Evolutionary conservation across 1,284 basidiomycete genomes (phyloP).

Genomic region (Cystobasidium slooffiae): DNA sequence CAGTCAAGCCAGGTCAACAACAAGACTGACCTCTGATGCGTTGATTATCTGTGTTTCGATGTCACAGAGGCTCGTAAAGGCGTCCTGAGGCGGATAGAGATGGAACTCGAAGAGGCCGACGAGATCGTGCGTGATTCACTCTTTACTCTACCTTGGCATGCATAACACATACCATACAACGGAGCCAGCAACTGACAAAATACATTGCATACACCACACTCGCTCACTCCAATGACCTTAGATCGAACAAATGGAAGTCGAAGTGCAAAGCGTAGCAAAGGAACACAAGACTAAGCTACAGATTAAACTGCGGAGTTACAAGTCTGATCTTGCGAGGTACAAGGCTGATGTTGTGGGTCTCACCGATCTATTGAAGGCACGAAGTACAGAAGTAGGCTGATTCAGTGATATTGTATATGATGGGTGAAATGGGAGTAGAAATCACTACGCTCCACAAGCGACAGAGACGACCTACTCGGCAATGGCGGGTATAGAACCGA

Average conservation of each 20-base stretch:
- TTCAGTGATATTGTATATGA: background rate
- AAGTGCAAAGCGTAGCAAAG: conserved; percentile 93
- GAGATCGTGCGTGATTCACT: conserved; percentile 74
- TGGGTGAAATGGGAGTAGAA: conserved; percentile 53
- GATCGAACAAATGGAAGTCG: conserved; percentile 99
- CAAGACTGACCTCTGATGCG: no score
- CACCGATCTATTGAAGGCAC: background rate
- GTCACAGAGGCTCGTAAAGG: conserved; percentile 78
- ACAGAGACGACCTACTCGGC: conserved; percentile 59
- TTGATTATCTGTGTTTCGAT: conserved; percentile 45
- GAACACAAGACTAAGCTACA: conserved; percentile 72
- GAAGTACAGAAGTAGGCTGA: background rate
- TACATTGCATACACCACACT: no score
- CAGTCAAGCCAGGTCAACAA: background rate
- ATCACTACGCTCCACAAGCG: conserved; percentile 57
- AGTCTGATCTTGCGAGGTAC: conserved; percentile 71
- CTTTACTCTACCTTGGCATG: background rate
- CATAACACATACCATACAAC: background rate
- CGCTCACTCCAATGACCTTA: conserved; percentile 54
- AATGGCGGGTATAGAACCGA: conserved; percentile 56
- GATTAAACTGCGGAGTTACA: conserved; percentile 71
- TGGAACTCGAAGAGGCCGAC: conserved; percentile 97
- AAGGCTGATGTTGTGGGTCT: conserved; percentile 70
- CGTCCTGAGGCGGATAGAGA: conserved; percentile 80
- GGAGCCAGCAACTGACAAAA: no score